Percentiles rank a stretch among this genome's conserved stretches.
Conservation (phyloP, 257 asterid species). For the Nicotiana noctiflora region DNA sequence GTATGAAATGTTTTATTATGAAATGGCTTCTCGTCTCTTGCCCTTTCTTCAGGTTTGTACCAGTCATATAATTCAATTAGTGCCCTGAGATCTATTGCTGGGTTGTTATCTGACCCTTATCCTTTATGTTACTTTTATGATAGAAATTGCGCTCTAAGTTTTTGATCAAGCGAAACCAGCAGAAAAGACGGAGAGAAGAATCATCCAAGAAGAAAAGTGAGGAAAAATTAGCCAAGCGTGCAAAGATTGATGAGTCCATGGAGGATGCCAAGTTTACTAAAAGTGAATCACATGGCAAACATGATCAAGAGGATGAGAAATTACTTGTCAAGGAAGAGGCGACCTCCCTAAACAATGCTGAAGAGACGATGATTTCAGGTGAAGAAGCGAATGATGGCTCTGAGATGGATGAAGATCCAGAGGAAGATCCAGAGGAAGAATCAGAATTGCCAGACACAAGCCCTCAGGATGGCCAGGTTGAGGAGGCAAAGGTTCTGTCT, state of each 20-base stretch:
- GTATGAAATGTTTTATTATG: constrained; percentile 85
- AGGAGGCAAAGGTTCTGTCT: constrained; percentile 36
- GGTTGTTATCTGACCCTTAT: background rate
- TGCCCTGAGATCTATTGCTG: background rate
- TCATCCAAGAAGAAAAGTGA: constrained; percentile 36
- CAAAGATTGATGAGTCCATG: constrained; percentile 27
- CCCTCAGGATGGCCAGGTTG: constrained; percentile 28
- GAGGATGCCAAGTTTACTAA: constrained; percentile 29
- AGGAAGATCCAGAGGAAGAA: constrained; percentile 57
- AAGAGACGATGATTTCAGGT: constrained; percentile 23
- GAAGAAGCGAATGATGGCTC: constrained; percentile 26
- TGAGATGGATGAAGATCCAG: constrained; percentile 32
- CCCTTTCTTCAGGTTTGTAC: constrained; percentile 76
- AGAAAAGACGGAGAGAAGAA: constrained; percentile 72
- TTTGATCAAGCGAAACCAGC: constrained; percentile 52
- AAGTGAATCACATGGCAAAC: constrained; percentile 15
- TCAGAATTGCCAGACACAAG: constrained; percentile 47
- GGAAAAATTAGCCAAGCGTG: constrained; percentile 51
- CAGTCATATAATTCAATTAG: background rate
- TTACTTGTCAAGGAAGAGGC: constrained; percentile 33
- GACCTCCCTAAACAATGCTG: constrained; percentile 18
- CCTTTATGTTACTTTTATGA: constrained; percentile 15
- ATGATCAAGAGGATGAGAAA: constrained; percentile 21
- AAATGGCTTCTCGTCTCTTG: constrained; percentile 84
- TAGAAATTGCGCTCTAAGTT: constrained; percentile 56